Base-by-base conservation (phyloP, 176 grass and related monocot genomes). In the Areca catechu region DNA sequence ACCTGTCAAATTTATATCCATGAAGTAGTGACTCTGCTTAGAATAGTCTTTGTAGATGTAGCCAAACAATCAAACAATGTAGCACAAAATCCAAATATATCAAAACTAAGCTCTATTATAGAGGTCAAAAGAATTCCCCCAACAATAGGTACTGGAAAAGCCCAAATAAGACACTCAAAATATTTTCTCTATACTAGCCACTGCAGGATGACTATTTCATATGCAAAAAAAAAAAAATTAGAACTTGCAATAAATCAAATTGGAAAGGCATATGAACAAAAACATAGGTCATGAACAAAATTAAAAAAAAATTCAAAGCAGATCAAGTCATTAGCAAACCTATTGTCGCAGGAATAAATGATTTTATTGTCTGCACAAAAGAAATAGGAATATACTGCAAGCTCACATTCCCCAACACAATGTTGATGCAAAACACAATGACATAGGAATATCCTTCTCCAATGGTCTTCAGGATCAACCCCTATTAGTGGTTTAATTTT, bases 281-380 rank as follows among this genome's bases (percentile, higher is more conserved):
- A 25, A 25, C 1, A 27, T 4, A 27, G 25, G 25, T 27, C 25
- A 27, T 27, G 25, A 4, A 27, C 3, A 3, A 27, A 27, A 27
- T 4, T 27, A 4, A 21, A 21, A 49, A 2, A 62, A 63, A 5
- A 49, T 14, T 4, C 19, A 16, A 51, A 18, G 10, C 16, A 16
- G 16, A 20, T 3, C 1, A 62, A 22, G 5, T 37, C 50, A 17
- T 7, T 25, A 60, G 17, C 1, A 4, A 50, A 96, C 92, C 92
- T 67, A 86, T 97, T 53, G 92, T 97, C 58, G 92, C 92, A 74
- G 92, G 92, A 61, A 86, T 97, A 74, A 97, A 97, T n/a, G 92
- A 97, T 84, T 97, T 97, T 17, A 97, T 97, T 0, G 92, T 97
- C 72, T 97, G 92, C 92, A 97, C 90, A 56, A 97, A 97, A 3